A percentile compares a stretch with the other conserved stretches of the same genome.
Conservation (phyloP, 345 rosid species). For the Corymbia maculata region DNA sequence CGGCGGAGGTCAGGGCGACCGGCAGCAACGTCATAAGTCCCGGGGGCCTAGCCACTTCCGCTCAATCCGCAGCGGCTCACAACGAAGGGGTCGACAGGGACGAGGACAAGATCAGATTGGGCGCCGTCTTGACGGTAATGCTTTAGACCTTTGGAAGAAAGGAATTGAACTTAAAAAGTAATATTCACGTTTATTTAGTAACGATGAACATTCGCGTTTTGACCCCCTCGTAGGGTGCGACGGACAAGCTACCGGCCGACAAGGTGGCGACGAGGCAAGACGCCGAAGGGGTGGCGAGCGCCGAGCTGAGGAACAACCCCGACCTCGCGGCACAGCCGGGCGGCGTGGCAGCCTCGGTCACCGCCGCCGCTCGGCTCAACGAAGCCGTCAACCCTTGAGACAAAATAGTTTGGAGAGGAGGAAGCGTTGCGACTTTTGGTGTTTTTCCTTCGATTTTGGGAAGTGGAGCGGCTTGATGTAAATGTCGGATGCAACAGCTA, state of each 20-base stretch:
- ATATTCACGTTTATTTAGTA: background rate
- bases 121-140: slow-evolving; percentile 32
- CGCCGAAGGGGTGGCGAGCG: slow-evolving; percentile 54
- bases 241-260: slow-evolving; percentile 38
- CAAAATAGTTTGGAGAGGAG: background rate
- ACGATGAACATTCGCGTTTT: background rate
- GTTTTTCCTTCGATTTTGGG: background rate
- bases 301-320: slow-evolving; percentile 62
- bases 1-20: slow-evolving; percentile 58
- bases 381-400: slow-evolving; percentile 2
- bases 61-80: slow-evolving; percentile 56
- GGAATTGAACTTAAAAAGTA: background rate
- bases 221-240: slow-evolving; percentile 30
- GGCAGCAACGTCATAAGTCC: slow-evolving; percentile 32
- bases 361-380: slow-evolving; percentile 65
- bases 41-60: slow-evolving; percentile 53
- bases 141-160: background rate
- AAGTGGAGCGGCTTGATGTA: background rate
- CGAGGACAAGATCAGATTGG: slow-evolving; percentile 51
- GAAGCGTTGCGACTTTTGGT: background rate
- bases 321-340: slow-evolving; percentile 34
- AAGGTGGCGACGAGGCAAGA: slow-evolving; percentile 56
- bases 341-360: slow-evolving; percentile 56
- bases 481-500: background rate
- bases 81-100: slow-evolving; percentile 26